Base-by-base conservation (phyloP, 441 rosid species). In the Erysimum cheiri region DNA sequence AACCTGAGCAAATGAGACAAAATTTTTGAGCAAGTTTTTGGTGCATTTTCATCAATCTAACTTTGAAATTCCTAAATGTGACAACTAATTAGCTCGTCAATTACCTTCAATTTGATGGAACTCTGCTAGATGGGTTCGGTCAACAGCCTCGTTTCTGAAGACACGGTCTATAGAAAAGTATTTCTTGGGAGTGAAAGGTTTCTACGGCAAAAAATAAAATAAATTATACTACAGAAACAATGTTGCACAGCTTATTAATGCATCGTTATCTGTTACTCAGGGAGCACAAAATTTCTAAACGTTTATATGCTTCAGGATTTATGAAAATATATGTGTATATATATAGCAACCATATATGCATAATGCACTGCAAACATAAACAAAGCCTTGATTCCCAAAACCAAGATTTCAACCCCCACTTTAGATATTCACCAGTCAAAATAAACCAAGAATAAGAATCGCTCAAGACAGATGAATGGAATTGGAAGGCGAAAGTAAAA, bases 101-200 rank as follows among this genome's bases (percentile, higher is more conserved):
- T 22, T 84, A 94, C 98, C 98, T 88, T 94, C 98, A 60, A 90
- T 92, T 80, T 94, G 99, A 79, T 94, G 97, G 77, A 94, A 94
- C 77, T 94, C 98, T 47, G 97, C 98, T 35, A 94, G 89, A 84
- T 92, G 98, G 57, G 99, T 94, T 40, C 85, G 81, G 73, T 94
- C 97, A 19, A 94, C 97, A 12, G 98, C 95, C 82, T 94, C 98
- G 75, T 94, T 94, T 80, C 98, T 87, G 87, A 91, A 94, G 72
- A 94, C 97, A 60, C 97, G 96, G 62, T 94, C 98, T 14, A 94
- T 91, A 2, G 97, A 94, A 84, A 87, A 94, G 82, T 90, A 94
- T 77, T 83, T 90, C 79, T 94, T 91, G 6, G 96, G 97, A 61
- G 78, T 64, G 69, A 91, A 88, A 35, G 94, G 80, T 77, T 81